phyloP scores from a whole-genome alignment of 2,329 filamentous ascomycete genomes.

The Trichoderma afroharzianum region DNA sequence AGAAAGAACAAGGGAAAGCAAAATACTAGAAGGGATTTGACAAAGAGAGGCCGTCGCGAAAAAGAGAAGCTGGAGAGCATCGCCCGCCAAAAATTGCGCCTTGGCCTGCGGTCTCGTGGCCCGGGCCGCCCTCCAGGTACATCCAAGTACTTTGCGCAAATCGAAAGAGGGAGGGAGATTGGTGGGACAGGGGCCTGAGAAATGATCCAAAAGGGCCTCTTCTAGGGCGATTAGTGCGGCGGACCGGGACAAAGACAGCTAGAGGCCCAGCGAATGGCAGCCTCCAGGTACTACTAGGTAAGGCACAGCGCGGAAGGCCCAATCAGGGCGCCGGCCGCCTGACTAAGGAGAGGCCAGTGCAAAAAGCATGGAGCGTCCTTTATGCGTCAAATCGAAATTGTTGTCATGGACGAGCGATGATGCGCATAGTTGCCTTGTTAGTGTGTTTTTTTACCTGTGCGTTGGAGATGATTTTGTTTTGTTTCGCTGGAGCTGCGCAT shows the following conservation, averaged over 20 bases:
- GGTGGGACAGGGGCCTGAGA: constrained; percentile 7
- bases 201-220: constrained; percentile 4
- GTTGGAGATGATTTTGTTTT: not conserved
- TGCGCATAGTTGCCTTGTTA: not conserved
- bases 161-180: constrained; percentile 11
- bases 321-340: not conserved
- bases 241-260: not conserved
- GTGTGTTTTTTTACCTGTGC: not conserved
- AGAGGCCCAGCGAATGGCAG: not conserved
- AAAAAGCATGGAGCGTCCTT: not conserved
- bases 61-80: not conserved
- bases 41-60: not conserved
- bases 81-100: not conserved
- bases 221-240: constrained; percentile 5
- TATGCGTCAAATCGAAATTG: not conserved
- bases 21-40: not conserved
- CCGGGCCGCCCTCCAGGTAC: constrained; percentile 11
- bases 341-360: not conserved
- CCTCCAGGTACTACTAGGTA: not conserved
- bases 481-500: not conserved
- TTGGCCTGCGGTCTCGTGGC: constrained; percentile 6
- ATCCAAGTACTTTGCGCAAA: not conserved
- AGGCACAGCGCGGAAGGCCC: not conserved
- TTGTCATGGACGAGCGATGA: not conserved
- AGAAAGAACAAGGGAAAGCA: not conserved